Evolutionary conservation across 139 green algal genomes (phyloP).

Genomic region (Picochlorum costavermella): DNA sequence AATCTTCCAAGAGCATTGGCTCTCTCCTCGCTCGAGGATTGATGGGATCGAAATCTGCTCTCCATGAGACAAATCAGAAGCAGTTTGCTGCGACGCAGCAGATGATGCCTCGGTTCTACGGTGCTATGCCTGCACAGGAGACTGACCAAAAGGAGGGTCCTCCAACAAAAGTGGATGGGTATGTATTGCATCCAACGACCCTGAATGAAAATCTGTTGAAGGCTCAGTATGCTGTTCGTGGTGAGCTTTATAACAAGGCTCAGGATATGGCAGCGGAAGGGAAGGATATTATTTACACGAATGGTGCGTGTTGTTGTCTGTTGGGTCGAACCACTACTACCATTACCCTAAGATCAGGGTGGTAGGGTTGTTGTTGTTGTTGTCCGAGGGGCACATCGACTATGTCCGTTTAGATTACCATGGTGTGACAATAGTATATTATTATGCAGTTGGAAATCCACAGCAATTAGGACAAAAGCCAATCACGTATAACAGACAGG

Average conservation of each 20-base stretch:
- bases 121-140: background rate
- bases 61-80: background rate
- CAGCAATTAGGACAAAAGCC: constrained; percentile 82
- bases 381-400: no score
- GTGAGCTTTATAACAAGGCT: constrained; percentile 83
- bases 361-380: no score
- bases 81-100: background rate
- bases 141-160: background rate
- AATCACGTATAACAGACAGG: constrained; percentile 81
- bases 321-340: background rate
- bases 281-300: constrained; percentile 92
- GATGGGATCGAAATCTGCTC: background rate
- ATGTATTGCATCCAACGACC: constrained; percentile 67
- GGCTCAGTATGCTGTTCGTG: constrained; percentile 78
- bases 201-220: constrained; percentile 74
- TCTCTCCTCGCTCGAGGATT: background rate
- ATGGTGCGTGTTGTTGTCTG: constrained; percentile 41
- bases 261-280: constrained; percentile 70
- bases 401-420: no score
- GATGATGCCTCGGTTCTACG: background rate
- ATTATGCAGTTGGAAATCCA: constrained; percentile 82
- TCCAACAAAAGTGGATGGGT: constrained; percentile 21
- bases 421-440: no score
- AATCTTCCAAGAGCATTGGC: constrained; percentile 4
- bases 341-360: background rate